A percentile compares a stretch with the other conserved stretches of the same genome.
phyloP scores from a whole-genome alignment of 805 yeast genomes.

The Schwanniomyces yamadae region DNA sequence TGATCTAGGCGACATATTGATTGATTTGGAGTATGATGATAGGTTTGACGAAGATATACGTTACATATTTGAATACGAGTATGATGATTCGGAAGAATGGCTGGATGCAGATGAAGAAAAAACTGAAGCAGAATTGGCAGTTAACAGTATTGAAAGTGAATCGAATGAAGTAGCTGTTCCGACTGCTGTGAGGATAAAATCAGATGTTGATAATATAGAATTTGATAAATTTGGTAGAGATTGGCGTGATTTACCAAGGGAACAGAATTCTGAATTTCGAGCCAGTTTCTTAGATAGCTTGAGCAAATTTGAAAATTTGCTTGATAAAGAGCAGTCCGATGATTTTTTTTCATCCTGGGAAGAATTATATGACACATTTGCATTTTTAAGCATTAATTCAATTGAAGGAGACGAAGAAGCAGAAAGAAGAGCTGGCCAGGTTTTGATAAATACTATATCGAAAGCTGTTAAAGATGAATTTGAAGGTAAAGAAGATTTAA shows the following conservation, averaged over 20 bases:
- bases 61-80: constrained; percentile 60
- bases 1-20: constrained; percentile 53
- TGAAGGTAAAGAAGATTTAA: constrained; percentile 8
- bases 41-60: constrained; percentile 66
- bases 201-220: constrained; percentile 30
- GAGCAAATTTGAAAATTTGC: constrained; percentile 14
- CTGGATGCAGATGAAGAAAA: constrained; percentile 12
- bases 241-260: constrained; percentile 73
- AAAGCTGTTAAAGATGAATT: constrained; percentile 49
- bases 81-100: constrained; percentile 26
- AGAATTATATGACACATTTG: constrained; percentile 22
- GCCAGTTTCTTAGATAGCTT: constrained; percentile 18
- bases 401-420: constrained; percentile 25
- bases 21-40: constrained; percentile 59
- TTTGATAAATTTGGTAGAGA: constrained; percentile 63
- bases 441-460: constrained; percentile 49
- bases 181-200: constrained; percentile 19
- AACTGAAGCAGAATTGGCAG: constrained; percentile 2
- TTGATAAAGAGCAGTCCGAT: constrained; percentile 21
- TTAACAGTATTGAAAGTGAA: background rate
- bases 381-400: constrained; percentile 21
- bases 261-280: constrained; percentile 40
- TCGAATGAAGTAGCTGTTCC: constrained; percentile 3
- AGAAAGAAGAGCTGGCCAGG: constrained; percentile 34
- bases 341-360: constrained; percentile 28